These are phyloP conservation scores for Plasmodiophora brassicae DNA, from an alignment of 208 protist genomes.

Conservation along the genomic window DNA sequence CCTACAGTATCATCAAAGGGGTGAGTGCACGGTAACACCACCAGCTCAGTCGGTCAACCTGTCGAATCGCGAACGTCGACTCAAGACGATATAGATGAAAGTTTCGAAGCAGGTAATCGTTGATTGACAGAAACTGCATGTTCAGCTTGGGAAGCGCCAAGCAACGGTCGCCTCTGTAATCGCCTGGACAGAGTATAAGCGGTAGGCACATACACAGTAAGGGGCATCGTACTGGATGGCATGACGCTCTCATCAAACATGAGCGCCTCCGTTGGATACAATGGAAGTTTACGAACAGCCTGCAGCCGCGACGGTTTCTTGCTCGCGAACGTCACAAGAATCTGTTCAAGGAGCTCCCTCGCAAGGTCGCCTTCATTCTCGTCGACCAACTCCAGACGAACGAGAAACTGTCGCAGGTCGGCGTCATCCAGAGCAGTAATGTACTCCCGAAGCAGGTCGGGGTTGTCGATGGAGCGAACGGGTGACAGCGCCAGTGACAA, in stretches of 20 bases:
- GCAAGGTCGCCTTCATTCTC: background rate
- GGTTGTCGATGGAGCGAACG: slow-evolving; percentile 7
- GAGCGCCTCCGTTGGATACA: slow-evolving; percentile 70
- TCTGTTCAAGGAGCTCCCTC: slow-evolving; percentile 52
- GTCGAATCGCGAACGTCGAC: slow-evolving; percentile 66
- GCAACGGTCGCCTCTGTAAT: too few relatives aligned
- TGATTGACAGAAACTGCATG: slow-evolving; percentile 77
- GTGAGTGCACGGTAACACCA: background rate
- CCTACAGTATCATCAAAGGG: background rate
- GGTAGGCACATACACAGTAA: too few relatives aligned
- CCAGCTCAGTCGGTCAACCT: slow-evolving; percentile 64
- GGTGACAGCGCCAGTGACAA: slow-evolving; percentile 14
- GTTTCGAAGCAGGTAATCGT: slow-evolving; percentile 79
- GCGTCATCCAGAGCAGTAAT: background rate
- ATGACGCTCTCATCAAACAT: slow-evolving; percentile 64
- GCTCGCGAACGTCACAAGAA: slow-evolving; percentile 52
- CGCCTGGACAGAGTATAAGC: too few relatives aligned
- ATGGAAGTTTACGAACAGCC: slow-evolving; percentile 61
- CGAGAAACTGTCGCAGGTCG: slow-evolving; percentile 43
- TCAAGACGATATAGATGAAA: slow-evolving; percentile 76
- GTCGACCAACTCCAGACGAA: slow-evolving; percentile 38
- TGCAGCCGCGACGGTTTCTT: slow-evolving; percentile 57
- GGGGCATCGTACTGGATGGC: background rate
- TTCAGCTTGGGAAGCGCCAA: slow-evolving; percentile 77
- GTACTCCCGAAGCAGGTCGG: slow-evolving; percentile 16